A percentile compares a stretch with the other conserved stretches of the same genome.
Conservation (phyloP, 2,329 filamentous ascomycete genomes). For the Colletotrichum liaoningense region DNA sequence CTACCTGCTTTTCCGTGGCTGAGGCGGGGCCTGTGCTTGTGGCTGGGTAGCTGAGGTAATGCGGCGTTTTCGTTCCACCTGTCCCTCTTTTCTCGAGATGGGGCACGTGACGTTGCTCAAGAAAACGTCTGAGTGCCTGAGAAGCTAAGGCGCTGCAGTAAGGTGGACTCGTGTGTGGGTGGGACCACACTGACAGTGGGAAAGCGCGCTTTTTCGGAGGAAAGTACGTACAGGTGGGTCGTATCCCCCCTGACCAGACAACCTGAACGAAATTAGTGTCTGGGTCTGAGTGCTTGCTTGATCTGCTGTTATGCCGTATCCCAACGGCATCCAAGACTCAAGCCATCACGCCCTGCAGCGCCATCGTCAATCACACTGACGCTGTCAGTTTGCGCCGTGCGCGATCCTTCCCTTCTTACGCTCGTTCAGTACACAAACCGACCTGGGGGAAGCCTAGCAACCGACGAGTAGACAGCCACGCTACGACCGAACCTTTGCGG, state of each 20-base stretch:
- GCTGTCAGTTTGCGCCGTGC: slow-evolving; percentile 35
- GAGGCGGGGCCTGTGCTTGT: slow-evolving; percentile 6
- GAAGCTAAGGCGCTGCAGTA: not conserved
- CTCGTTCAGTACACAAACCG: slow-evolving; percentile 25
- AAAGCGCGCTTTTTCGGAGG: slow-evolving; percentile 9
- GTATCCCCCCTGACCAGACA: slow-evolving; percentile 31
- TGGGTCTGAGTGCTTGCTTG: slow-evolving; percentile 24
- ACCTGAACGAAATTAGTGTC: slow-evolving; percentile 34
- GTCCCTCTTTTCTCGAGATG: not conserved
- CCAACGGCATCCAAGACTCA: slow-evolving; percentile 16
- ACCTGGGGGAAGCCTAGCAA: slow-evolving; percentile 8
- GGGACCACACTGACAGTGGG: not conserved
- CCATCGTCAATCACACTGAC: slow-evolving; percentile 32
- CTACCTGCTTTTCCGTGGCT: slow-evolving; percentile 10
- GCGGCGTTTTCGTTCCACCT: not conserved
- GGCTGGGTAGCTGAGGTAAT: slow-evolving; percentile 1
- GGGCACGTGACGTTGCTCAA: not conserved
- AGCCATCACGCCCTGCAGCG: slow-evolving; percentile 26
- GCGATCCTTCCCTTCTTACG: slow-evolving; percentile 34
- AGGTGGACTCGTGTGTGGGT: not conserved
- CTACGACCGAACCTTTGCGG: slow-evolving; percentile 7
- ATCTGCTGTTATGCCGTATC: slow-evolving; percentile 29
- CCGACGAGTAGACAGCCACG: slow-evolving; percentile 12
- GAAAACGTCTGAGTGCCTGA: not conserved
- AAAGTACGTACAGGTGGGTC: slow-evolving; percentile 21